Conservation (phyloP, 768 basidiomycete genomes). For the Leccinum olivaceopallidum region DNA sequence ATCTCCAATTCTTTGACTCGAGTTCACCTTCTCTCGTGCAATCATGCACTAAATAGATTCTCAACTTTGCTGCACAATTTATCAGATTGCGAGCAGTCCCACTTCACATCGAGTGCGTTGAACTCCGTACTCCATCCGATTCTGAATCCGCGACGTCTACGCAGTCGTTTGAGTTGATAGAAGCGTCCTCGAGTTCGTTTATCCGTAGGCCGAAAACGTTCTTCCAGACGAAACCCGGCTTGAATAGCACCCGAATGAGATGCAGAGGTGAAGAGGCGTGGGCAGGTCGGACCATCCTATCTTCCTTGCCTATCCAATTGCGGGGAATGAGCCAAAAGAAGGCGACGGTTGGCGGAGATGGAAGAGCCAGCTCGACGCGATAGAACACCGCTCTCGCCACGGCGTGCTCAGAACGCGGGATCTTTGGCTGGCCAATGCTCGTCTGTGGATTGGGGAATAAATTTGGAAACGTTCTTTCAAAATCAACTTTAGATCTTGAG, state of each 20-base stretch:
- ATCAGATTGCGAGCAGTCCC: too few species aligned
- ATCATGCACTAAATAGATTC: too few species aligned
- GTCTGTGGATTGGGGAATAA: neutral
- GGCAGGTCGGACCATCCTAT: neutral
- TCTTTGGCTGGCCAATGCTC: neutral
- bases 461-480: neutral
- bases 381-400: neutral
- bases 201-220: neutral
- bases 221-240: neutral
- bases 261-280: neutral
- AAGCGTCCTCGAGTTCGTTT: neutral
- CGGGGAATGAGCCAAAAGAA: neutral
- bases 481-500: neutral
- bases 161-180: neutral
- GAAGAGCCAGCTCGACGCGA: neutral
- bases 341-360: neutral
- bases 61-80: too few species aligned
- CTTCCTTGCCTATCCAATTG: neutral
- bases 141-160: neutral
- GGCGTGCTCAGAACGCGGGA: neutral
- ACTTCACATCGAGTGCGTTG: too few species aligned
- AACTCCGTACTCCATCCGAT: neutral
- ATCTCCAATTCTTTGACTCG: too few species aligned
- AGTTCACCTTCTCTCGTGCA: too few species aligned
- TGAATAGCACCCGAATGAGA: neutral